phyloP scores from a whole-genome alignment of 1,284 basidiomycete species.

The Earliella scabrosa region DNA sequence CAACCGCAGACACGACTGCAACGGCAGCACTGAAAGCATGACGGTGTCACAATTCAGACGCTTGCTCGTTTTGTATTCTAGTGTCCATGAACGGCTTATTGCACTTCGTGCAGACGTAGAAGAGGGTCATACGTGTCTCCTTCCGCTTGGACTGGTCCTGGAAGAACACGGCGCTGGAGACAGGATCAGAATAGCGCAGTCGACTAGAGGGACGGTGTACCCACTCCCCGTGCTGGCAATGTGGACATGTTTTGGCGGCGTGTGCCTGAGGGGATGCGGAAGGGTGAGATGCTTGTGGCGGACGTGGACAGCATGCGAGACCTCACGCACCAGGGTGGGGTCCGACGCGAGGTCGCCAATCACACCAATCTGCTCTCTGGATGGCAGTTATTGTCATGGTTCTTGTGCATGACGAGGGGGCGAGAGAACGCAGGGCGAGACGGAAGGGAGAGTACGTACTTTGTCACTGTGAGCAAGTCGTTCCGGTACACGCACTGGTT shows the following conservation, averaged over 20 bases:
- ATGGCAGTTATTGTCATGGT: neutral
- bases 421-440: neutral
- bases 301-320: neutral
- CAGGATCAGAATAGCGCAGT: conserved; percentile 1
- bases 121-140: conserved; percentile 91
- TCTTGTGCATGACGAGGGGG: neutral
- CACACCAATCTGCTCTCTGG: conserved; percentile 91
- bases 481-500: conserved; percentile 94
- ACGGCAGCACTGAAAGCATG: no score
- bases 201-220: conserved; percentile 30
- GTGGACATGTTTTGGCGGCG: conserved; percentile 71
- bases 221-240: conserved; percentile 76
- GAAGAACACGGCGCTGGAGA: conserved; percentile 81
- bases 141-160: conserved; percentile 95
- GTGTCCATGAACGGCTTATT: conserved; percentile 81
- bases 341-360: conserved; percentile 90
- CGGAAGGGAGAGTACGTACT: conserved; percentile 70
- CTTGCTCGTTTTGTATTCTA: conserved; percentile 38
- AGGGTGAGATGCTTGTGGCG: neutral
- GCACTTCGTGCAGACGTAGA: conserved; percentile 91
- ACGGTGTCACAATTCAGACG: conserved; percentile 14
- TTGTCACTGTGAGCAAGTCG: conserved; percentile 91
- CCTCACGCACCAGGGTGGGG: conserved; percentile 78
- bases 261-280: conserved; percentile 55
- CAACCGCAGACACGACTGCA: no score